Evolutionary conservation across 257 asterid genomes (phyloP), one percentile per base, ranked within the genome.

Genomic region (Solanum neorickii): DNA sequence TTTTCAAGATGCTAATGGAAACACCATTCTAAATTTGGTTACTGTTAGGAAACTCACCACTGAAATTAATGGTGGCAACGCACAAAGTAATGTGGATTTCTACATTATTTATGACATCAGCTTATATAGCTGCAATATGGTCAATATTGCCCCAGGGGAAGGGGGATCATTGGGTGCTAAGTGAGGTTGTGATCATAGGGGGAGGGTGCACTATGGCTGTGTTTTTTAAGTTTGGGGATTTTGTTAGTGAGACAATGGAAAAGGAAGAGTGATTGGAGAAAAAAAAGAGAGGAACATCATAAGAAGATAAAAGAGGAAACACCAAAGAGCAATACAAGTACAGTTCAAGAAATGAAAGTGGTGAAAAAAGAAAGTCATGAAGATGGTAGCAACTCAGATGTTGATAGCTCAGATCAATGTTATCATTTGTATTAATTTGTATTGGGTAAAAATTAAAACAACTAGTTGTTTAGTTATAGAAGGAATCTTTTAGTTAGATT

Each of bases 321-420:
- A 84, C 93, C 93, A 0, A 25, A 69, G 4, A 90, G 94, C 69
- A 89, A 91, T 27, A 49, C 83, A 12, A 92, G 94, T 68, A 86
- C 86, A 1, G 90, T 92, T 75, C 91, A 90, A 21, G 93, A 92
- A 23, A 16, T 92, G 89, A 75, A 70, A 52, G 47, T 18, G 12
- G 83, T 68, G 84, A 83, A 70, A 44, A 93, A 7, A 25, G 15
- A 77, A 41, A 84, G 87, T 59, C 83, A 70, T 31, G 90, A 91
- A 35, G 46, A 9, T 16, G 90, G 95, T 77, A 87, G 88, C 49
- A 93, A 93, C 70, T 93, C 93, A 14, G 93, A 93, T 73, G 90
- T 93, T 29, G 95, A 90, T 41, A 93, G 95, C 93, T 93, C 94
- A 4, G 94, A 93, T 90, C 86, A 93, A 65, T 93, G 95, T 68